phyloP scores from a whole-genome alignment of 2,329 filamentous ascomycete genomes.

The Leptodontidium sp. region DNA sequence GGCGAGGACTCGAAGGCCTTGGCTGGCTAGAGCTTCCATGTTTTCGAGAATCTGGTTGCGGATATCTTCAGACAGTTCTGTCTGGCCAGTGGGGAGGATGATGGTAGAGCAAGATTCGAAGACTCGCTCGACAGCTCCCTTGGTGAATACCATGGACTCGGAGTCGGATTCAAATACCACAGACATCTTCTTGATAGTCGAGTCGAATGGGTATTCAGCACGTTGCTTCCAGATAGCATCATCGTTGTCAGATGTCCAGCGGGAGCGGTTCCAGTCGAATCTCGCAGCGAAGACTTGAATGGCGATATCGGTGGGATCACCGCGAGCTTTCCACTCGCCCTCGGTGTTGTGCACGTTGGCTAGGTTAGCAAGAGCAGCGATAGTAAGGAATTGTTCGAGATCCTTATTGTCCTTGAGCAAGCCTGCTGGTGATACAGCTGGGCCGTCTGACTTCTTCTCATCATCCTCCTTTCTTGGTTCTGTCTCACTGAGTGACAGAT shows the following conservation, averaged over 20 bases:
- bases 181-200: slow-evolving; percentile 79
- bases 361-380: slow-evolving; percentile 71
- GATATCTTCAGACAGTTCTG: slow-evolving; percentile 60
- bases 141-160: slow-evolving; percentile 62
- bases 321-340: slow-evolving; percentile 67
- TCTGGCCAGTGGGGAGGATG: slow-evolving; percentile 50
- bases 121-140: slow-evolving; percentile 75
- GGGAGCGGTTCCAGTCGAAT: slow-evolving; percentile 68
- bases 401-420: slow-evolving; percentile 55
- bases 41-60: slow-evolving; percentile 67
- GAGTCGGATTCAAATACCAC: slow-evolving; percentile 65
- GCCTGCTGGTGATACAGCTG: slow-evolving; percentile 37
- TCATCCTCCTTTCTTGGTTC: slow-evolving; percentile 40
- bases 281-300: slow-evolving; percentile 77
- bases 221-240: slow-evolving; percentile 63
- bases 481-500: slow-evolving; percentile 49
- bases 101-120: slow-evolving; percentile 67
- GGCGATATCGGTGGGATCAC: slow-evolving; percentile 76
- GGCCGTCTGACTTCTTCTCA: slow-evolving; percentile 29
- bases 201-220: slow-evolving; percentile 78
- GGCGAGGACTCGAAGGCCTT: slow-evolving; percentile 74
- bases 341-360: slow-evolving; percentile 64
- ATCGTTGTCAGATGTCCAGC: slow-evolving; percentile 56
- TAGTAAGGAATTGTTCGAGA: slow-evolving; percentile 65
- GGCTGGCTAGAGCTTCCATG: slow-evolving; percentile 72